A percentile compares a stretch with the other conserved stretches of the same genome.
Conservation (phyloP, 1,139 yeast species). For the Candida gigantensis region DNA sequence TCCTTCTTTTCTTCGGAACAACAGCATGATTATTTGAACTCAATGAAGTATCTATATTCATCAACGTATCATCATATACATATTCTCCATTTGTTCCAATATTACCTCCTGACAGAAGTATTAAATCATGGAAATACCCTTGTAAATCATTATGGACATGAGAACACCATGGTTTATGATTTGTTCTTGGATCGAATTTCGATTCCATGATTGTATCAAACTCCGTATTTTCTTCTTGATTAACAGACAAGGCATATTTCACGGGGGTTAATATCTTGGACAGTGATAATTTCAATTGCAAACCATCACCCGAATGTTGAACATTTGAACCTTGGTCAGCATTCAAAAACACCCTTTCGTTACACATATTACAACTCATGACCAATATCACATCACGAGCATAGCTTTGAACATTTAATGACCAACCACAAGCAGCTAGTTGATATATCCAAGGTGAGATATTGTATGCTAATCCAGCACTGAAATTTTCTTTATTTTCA, state of each 20-base stretch:
- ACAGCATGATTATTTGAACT: neutral
- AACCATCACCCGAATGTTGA: neutral
- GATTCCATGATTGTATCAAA: constrained; percentile 13
- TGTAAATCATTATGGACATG: constrained; percentile 15
- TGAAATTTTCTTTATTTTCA: constrained; percentile 38
- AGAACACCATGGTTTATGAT: constrained; percentile 44
- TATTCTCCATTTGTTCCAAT: constrained; percentile 32
- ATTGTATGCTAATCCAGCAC: constrained; percentile 17
- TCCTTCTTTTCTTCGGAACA: constrained; percentile 10
- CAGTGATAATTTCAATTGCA: constrained; percentile 19
- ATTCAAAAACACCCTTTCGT: constrained; percentile 34
- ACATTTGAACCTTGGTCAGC: constrained; percentile 7
- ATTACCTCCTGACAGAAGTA: constrained; percentile 21
- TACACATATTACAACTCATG: constrained; percentile 40
- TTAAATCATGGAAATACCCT: constrained; percentile 28
- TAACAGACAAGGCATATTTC: constrained; percentile 24
- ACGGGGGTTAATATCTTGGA: constrained; percentile 36
- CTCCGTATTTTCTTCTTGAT: constrained; percentile 6
- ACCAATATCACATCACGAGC: constrained; percentile 28
- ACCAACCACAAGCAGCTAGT: constrained; percentile 41
- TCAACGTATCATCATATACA: constrained; percentile 18
- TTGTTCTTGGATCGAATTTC: constrained; percentile 24
- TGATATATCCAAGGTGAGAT: constrained; percentile 36
- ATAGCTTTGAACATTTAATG: constrained; percentile 33
- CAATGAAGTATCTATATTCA: constrained; percentile 15